Percentiles rank a stretch among this genome's conserved stretches.
Evolutionary conservation across 2,329 filamentous ascomycete genomes (phyloP).

Genomic region (Pseudogymnoascus sp.): DNA sequence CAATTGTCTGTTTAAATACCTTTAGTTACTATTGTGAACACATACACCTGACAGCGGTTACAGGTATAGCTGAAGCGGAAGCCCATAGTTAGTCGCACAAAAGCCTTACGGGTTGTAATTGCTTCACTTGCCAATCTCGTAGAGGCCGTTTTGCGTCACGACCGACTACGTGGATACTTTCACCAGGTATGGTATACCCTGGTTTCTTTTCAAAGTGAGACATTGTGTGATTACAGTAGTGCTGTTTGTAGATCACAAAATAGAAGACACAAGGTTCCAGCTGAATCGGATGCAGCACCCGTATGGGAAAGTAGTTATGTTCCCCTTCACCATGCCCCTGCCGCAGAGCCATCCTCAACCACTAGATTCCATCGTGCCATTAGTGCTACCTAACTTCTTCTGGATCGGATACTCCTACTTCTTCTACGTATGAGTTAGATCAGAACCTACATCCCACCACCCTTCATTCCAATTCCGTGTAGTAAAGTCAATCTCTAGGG

Average conservation of each 20-base stretch:
- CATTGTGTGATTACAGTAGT: not conserved
- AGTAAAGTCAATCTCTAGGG: constrained; percentile 1
- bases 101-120: no score
- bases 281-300: not conserved
- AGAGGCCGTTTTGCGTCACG: no score
- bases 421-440: not conserved
- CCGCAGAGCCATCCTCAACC: no score
- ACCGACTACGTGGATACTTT: no score
- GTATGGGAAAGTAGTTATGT: no score
- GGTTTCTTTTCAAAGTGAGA: not conserved
- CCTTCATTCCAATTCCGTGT: constrained; percentile 2
- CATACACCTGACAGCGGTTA: no score
- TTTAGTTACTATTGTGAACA: no score
- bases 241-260: not conserved
- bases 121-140: no score
- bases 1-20: not conserved
- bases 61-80: no score
- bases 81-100: no score
- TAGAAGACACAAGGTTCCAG: not conserved
- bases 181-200: not conserved
- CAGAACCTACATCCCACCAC: not conserved
- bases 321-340: no score
- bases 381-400: not conserved
- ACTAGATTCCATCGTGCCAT: not conserved
- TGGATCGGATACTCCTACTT: not conserved